A percentile compares a stretch with the other conserved stretches of the same genome.
Conservation (phyloP, 805 yeast genomes). For the Saccharomyces mikatae region DNA sequence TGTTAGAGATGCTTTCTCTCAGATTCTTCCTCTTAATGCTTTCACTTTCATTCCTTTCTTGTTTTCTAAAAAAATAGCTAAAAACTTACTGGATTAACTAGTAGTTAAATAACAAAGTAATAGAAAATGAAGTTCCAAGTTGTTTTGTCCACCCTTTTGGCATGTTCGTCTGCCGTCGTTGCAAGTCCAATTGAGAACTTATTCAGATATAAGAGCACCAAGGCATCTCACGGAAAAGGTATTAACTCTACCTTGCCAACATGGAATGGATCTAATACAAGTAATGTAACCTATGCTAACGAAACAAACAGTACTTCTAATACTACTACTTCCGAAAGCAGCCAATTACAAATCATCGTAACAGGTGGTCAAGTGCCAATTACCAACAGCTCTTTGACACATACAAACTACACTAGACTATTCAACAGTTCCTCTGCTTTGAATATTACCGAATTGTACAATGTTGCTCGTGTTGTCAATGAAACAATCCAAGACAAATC, state of each 20-base stretch:
- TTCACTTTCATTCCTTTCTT: not conserved
- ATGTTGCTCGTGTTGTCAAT: slow-evolving; percentile 12
- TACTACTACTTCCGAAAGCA: slow-evolving; percentile 1
- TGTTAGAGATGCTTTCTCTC: not conserved
- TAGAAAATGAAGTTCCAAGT: slow-evolving; percentile 10
- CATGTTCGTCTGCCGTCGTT: slow-evolving; percentile 10
- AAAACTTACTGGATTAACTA: not conserved
- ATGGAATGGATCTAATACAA: not conserved
- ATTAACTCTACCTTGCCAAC: not conserved
- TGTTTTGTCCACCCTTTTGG: slow-evolving; percentile 9
- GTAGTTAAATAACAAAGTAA: not conserved
- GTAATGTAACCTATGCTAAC: slow-evolving; percentile 1
- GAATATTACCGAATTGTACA: slow-evolving; percentile 19
- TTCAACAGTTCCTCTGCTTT: slow-evolving; percentile 16
- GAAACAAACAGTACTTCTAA: slow-evolving; percentile 1
- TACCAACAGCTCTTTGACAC: slow-evolving; percentile 7
- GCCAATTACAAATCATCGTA: slow-evolving; percentile 14
- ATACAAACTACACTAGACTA: slow-evolving; percentile 10
- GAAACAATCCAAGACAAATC: slow-evolving; percentile 6
- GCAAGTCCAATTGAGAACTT: slow-evolving; percentile 11
- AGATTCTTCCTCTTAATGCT: not conserved
- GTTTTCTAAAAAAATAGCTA: not conserved
- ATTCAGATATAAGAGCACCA: not conserved
- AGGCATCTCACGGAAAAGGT: not conserved
- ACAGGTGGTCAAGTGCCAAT: slow-evolving; percentile 19